Evolutionary conservation across 1,139 yeast genomes (phyloP).

Genomic region (Geotrichum phurueaensis): DNA sequence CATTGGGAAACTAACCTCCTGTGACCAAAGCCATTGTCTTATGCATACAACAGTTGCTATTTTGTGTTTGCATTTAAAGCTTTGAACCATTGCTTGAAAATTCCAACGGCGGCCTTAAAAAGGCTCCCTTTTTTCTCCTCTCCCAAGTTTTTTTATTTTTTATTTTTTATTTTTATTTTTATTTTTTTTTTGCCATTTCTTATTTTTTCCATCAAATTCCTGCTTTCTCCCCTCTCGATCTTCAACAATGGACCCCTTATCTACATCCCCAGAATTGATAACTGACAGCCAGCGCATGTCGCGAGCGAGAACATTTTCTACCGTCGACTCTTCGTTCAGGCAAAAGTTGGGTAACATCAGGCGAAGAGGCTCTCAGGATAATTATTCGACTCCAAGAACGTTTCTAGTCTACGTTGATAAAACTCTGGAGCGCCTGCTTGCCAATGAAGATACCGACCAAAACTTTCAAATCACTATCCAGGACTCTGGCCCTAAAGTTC

Average conservation of each 20-base stretch:
- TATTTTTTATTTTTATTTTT: no score
- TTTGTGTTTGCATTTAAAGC: background rate
- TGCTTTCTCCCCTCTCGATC: background rate
- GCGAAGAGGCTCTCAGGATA: constrained; percentile 42
- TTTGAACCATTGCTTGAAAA: background rate
- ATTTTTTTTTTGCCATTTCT: no score
- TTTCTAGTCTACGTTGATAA: constrained; percentile 74
- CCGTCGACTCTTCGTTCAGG: constrained; percentile 18
- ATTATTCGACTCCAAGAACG: constrained; percentile 43
- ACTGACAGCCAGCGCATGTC: background rate
- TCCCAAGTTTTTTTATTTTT: background rate
- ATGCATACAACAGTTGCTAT: background rate
- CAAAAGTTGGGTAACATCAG: constrained; percentile 10
- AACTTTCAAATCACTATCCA: constrained; percentile 88
- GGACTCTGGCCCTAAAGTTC: constrained; percentile 87
- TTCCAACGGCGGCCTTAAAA: background rate
- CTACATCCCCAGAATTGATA: background rate
- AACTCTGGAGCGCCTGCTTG: constrained; percentile 63
- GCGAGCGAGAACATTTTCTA: constrained; percentile 17
- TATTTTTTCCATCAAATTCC: background rate
- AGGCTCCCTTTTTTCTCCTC: background rate
- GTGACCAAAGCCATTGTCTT: background rate
- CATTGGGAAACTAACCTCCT: background rate
- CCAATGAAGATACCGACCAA: constrained; percentile 79
- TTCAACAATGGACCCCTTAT: background rate